Base-by-base conservation (phyloP, 2,329 filamentous ascomycete species). In the Colletotrichum liaoningense region DNA sequence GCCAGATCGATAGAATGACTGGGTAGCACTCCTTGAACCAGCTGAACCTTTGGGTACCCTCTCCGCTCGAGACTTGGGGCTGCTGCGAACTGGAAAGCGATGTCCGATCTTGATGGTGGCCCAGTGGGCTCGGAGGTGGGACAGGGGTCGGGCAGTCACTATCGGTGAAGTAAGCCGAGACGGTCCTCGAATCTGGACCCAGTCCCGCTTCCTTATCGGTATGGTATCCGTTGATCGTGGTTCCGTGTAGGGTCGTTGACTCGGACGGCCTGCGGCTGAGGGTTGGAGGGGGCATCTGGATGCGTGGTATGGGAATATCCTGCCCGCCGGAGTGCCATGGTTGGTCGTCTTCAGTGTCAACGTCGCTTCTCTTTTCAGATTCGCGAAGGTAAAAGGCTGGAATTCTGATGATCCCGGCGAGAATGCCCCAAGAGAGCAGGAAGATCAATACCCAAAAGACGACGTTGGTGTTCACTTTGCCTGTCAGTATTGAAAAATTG, bases 391-490 rank as follows among this genome's bases (percentile, higher is more conserved):
- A 33, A 4, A 46, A 9, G 11, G 9, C 35, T 0, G 67, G 55
- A 0, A 54, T 12, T 14, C 26, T 54, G 42, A 67, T 19, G 6
- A 65, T 14, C 2, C 67, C 71, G 6, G 59, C 30, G 28, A 65
- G 24, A 14, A 72, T 24, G 3, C 76, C 58, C 71, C 69, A 74
- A 2, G 76, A 75, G 2, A 78, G 46, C 0, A 73, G 9, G 54
- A 83, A 84, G 9, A 80, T 76, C 4, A 76, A 42, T 5, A 66
- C 66, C 84, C 84, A 86, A 1, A 81, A 83, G 7, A 79, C 75
- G 6, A 81, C 42, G 59, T 81, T 83, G 0, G 82, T 84, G 1
- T 79, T 74, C 1, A 82, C 83, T 85, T 28, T 3, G 24, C 14
- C 19, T 7, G 67, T 73, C 19, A 64, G 67, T 33, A 5, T 19